Evolutionary conservation across 257 asterid species (phyloP).

Genomic region (Asclepias syriaca): DNA sequence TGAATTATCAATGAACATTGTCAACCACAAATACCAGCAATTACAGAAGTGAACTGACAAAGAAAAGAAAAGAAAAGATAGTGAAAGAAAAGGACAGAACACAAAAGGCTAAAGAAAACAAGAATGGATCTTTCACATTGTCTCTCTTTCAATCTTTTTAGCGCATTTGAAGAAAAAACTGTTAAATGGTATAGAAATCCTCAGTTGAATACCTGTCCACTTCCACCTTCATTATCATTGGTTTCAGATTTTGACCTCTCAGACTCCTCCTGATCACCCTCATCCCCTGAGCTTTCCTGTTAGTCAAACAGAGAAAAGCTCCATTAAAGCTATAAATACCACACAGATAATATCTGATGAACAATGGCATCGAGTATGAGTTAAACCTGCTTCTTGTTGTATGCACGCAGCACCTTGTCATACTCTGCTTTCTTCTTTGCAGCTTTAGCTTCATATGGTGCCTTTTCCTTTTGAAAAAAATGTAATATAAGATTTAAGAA

Average conservation of each 20-base stretch:
- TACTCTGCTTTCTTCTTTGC: slow-evolving; percentile 75
- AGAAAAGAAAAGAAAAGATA: neutral
- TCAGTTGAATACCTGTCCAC: slow-evolving; percentile 46
- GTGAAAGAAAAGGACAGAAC: neutral
- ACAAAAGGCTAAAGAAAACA: neutral
- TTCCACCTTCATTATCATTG: slow-evolving; percentile 53
- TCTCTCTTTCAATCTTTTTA: neutral
- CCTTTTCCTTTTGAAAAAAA: slow-evolving; percentile 63
- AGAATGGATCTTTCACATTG: neutral
- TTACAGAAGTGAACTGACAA: neutral
- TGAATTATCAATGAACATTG: neutral
- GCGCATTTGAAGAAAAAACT: neutral
- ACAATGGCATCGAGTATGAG: neutral
- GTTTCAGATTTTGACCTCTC: slow-evolving; percentile 72
- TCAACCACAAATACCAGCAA: neutral
- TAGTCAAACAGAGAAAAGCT: slow-evolving; percentile 14
- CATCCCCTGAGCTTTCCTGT: slow-evolving; percentile 86
- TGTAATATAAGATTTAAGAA: slow-evolving; percentile 3
- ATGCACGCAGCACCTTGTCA: slow-evolving; percentile 70
- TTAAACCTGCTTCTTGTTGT: slow-evolving; percentile 77
- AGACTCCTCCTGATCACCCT: slow-evolving; percentile 59
- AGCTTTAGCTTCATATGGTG: slow-evolving; percentile 97
- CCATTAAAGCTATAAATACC: neutral
- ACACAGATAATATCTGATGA: neutral
- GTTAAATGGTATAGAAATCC: neutral